Percentiles rank a stretch among this genome's conserved stretches.
Evolutionary conservation across 345 rosid genomes (phyloP).

Genomic region (Eucalyptus sp.): DNA sequence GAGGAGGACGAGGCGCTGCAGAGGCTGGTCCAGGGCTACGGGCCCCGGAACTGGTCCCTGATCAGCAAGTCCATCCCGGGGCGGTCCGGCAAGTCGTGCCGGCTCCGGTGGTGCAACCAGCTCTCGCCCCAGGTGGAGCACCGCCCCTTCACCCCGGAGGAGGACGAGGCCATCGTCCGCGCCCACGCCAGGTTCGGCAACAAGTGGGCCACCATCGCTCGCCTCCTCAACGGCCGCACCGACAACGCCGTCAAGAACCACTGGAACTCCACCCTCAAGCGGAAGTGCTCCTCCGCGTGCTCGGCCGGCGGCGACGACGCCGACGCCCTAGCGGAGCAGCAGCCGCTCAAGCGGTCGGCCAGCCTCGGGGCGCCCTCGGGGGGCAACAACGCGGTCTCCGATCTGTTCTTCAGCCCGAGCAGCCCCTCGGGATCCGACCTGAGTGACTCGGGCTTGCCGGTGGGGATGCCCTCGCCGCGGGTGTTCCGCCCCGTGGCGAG

Average conservation of each 20-base stretch:
- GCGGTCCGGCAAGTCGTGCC: constrained; percentile 70
- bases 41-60: constrained; percentile 72
- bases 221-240: constrained; percentile 66
- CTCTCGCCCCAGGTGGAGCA: constrained; percentile 78
- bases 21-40: constrained; percentile 46
- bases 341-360: constrained; percentile 54
- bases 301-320: constrained; percentile 16
- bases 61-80: constrained; percentile 83
- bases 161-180: constrained; percentile 44
- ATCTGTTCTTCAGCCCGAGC: constrained; percentile 37
- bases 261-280: constrained; percentile 75
- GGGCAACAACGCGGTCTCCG: constrained; percentile 16
- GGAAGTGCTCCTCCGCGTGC: constrained; percentile 40
- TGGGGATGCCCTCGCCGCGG: constrained; percentile 19
- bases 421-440: constrained; percentile 65
- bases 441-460: constrained; percentile 43
- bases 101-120: constrained; percentile 85
- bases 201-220: constrained; percentile 82
- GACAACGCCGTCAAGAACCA: constrained; percentile 79
- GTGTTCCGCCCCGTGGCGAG: constrained; percentile 24
- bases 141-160: constrained; percentile 55
- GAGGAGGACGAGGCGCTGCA: constrained; percentile 69
- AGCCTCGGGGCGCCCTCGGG: constrained; percentile 33
- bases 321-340: constrained; percentile 1
- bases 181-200: constrained; percentile 73